Base-by-base conservation (phyloP, 2,329 filamentous ascomycete genomes). In the Calonectria ilicicola region DNA sequence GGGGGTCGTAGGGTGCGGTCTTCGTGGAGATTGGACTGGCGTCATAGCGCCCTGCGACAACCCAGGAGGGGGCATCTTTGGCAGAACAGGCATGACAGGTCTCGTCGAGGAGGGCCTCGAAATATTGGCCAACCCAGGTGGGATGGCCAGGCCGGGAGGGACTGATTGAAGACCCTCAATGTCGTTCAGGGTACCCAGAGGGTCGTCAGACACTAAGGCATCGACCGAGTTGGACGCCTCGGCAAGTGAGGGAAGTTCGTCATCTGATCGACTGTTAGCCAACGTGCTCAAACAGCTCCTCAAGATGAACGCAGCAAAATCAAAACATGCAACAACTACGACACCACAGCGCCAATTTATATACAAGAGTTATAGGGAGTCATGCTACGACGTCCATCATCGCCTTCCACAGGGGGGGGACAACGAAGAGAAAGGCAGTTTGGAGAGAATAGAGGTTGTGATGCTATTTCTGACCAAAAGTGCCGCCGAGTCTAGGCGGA, bases 221-320 rank as follows among this genome's bases (percentile, higher is more conserved):
- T 94, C 92, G 47, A 94, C 90, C n/a, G 89, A 92, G 51, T 87
- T 86, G 3, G 87, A 88, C 15, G 89, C 91, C 75, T 92, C 91
- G 73, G 92, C 91, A 56, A 92, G 85, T 14, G 88, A 89, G 70
- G 87, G 85, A n/a, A 91, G 82, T 63, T 91, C 89, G 79, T 93
- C 91, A 83, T 93, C 92, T 94, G 84, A 77, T 80, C 78, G 80
- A 80, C 78, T 78, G 82, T 90, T 84, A 90, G 87, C 86, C 53
- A 80, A 74, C 75, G 69, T 72, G 66, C 73, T 74, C 65, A 74
- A 72, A 74, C 60, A 70, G 74, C 67, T 68, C 29, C 70, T 72
- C 32, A 44, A 74, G 71, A 74, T 63, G 73, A 76, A 75, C 67
- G 69, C 53, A 67, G 72, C 73, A 76, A 76, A 77, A 74, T 68